Evolutionary conservation across 257 asterid species (phyloP), one percentile per base, ranked within the genome.

Genomic region (Solanum peruvianum): DNA sequence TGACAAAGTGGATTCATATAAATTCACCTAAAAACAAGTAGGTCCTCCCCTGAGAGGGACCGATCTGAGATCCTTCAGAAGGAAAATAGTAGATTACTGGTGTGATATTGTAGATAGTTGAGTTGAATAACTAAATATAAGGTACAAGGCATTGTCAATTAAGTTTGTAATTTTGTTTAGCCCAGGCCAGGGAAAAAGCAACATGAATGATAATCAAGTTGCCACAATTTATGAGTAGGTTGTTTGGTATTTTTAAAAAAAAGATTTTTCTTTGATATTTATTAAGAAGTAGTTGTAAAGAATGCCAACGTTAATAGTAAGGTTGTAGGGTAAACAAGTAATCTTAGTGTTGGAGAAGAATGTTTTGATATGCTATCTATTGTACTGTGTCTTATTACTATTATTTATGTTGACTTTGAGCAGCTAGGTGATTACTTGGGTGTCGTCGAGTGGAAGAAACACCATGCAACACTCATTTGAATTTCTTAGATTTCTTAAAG

Each of bases 181-280:
- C 97, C 0, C 98, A 95, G 90, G 98, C 98, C 0, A 92, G 97
- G 78, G 98, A 94, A 83, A 92, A 98, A 87, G 98, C 97, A 4
- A 97, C 98, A 0, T 99, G 99, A 88, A 95, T 93, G 98, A 95
- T 97, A 98, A 94, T 96, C 89, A 96, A 93, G 91, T 66, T 97
- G 92, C 99, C 99, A 0, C 95, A 93, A 83, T 97, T 95, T 86
- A 93, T 95, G 75, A 93, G 94, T 88, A 87, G 94, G 88, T 87
- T 94, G n/a, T 97, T 96, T 86, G 90, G 95, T 0, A 95, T 90
- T 85, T 86, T 35, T 97, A 5, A 91, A 94, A 91, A 94, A 99
- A 92, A 87, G 86, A 91, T 96, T 96, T 91, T 96, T 52, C 89
- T 95, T 35, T 91, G 98, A 97, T 88, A 88, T 97, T 66, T 96